These are phyloP conservation scores for Microdochium bolleyi DNA, from an alignment of 2,329 filamentous ascomycete genomes.

Conservation along the genomic window DNA sequence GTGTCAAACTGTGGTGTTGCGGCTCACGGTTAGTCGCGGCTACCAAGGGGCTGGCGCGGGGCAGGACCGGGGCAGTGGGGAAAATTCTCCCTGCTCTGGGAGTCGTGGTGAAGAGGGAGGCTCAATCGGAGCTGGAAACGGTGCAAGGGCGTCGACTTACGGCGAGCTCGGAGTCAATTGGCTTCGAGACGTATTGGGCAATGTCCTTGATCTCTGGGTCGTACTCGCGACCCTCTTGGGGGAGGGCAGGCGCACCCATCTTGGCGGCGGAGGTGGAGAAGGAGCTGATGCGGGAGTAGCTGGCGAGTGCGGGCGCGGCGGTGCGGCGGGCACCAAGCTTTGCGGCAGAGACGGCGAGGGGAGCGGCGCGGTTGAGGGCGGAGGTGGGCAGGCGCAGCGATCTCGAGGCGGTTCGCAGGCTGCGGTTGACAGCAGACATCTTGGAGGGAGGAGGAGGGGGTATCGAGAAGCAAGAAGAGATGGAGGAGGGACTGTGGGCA, in stretches of 20 bases:
- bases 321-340: slow-evolving; percentile 16
- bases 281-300: slow-evolving; percentile 24
- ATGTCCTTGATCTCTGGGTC: slow-evolving; percentile 94
- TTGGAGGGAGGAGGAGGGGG: background rate
- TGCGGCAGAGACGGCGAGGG: slow-evolving; percentile 18
- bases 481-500: background rate
- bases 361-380: slow-evolving; percentile 24
- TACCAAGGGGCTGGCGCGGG: slow-evolving; percentile 2
- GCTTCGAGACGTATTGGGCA: slow-evolving; percentile 86
- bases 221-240: slow-evolving; percentile 54
- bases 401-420: slow-evolving; percentile 45
- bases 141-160: slow-evolving; percentile 47
- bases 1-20: slow-evolving; percentile 67
- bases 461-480: background rate
- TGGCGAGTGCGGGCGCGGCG: slow-evolving; percentile 23
- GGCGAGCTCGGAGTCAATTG: slow-evolving; percentile 85
- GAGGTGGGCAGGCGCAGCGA: slow-evolving; percentile 36
- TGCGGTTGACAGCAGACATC: slow-evolving; percentile 48
- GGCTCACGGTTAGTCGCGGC: slow-evolving; percentile 17
- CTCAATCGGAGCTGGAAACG: background rate
- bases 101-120: background rate
- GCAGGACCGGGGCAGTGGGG: slow-evolving; percentile 5
- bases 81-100: slow-evolving; percentile 2
- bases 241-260: slow-evolving; percentile 40
- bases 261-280: slow-evolving; percentile 43